Evolutionary conservation across 768 basidiomycete species (phyloP), one percentile per base, ranked within the genome.

Genomic region (Macrolepiota dolichaula): DNA sequence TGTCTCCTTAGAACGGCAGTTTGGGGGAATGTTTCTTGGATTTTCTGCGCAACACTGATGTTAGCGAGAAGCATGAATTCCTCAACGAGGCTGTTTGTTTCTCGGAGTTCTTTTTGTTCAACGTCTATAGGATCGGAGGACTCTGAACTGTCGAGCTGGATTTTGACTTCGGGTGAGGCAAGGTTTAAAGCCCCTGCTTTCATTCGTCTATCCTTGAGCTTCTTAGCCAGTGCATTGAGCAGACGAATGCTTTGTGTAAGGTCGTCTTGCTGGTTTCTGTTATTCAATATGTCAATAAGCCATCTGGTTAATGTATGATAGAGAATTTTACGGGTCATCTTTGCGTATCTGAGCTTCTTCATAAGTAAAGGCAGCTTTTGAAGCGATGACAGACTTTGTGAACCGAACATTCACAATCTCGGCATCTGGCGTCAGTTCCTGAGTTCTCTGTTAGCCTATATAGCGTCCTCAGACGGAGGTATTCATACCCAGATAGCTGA

Each of bases 1-100:
- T 98, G 96, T 9, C 96, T 91, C 67, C 94, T 83, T 55, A 98
- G 76, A 0, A 99, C 96, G 2, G 96, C 93, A 1, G 96, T 98
- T 71, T 94, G 91, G 1, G 97, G 96, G 79, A 96, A 99, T 0
- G 89, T 87, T 67, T 96, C 92, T 69, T 96, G 91, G 15, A 97
- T 98, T 74, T 90, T 92, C 65, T 77, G 74, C 5, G 97, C 96
- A 1, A 98, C 97, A 65, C 89, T 92, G 66, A 96, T 91, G 68
- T 98, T 99, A 5, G 97, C 96, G 62, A 99, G 86, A 64, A 99
- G 77, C 97, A 99, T 99, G 75, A 99, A 98, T 73, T 98, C 97
- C 73, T 99, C 97, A 1, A 98, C 97, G 6, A 98, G 77, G 64
- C 92, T 94, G 70, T 98, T 98, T 9, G 97, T 99, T 75, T 98